Evolutionary conservation across 495 filamentous ascomycete species (phyloP).

Genomic region (Lineolata rhizophorae): DNA sequence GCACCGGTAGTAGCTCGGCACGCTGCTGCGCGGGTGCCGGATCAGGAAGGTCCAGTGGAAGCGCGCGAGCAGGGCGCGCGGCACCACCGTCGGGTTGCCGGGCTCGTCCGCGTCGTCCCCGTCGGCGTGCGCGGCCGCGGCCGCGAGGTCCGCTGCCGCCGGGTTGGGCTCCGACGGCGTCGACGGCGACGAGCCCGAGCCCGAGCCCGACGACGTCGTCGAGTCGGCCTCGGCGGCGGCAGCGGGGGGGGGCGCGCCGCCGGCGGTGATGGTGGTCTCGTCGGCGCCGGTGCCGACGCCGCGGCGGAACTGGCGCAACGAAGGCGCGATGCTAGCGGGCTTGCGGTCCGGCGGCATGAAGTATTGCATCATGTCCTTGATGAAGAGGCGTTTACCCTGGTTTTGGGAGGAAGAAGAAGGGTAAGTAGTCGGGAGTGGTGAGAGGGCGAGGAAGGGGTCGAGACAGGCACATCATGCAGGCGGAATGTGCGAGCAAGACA

Average conservation of each 20-base stretch:
- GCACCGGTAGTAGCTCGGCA: conserved; percentile 88
- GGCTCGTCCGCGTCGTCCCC: no score
- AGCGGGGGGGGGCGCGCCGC: conserved; percentile 3
- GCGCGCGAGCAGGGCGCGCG: conserved; percentile 35
- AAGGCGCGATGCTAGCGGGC: conserved; percentile 49
- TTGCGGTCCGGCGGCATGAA: conserved; percentile 51
- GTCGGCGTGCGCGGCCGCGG: no score
- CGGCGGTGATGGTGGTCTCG: conserved; percentile 9
- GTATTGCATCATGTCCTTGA: conserved; percentile 94
- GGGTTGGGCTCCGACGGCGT: conserved; percentile 31
- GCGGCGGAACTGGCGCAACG: conserved; percentile 37
- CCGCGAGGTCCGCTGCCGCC: conserved; percentile 26
- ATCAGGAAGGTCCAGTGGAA: conserved; percentile 98
- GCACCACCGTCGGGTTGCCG: conserved; percentile 69
- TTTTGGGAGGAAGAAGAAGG: conserved; percentile 1
- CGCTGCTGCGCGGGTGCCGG: conserved; percentile 67
- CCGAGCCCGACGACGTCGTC: not conserved
- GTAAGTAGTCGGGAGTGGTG: not conserved
- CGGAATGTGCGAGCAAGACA: no score
- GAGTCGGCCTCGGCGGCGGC: conserved; percentile 3
- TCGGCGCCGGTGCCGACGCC: conserved; percentile 33
- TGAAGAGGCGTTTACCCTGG: conserved; percentile 70
- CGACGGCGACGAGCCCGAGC: not conserved
- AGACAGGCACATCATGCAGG: no score
- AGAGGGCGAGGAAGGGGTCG: no score